Percentiles rank a stretch among this genome's conserved stretches.
phyloP scores from a whole-genome alignment of 169 alveolate species.

The Cryptosporidium muris region DNA sequence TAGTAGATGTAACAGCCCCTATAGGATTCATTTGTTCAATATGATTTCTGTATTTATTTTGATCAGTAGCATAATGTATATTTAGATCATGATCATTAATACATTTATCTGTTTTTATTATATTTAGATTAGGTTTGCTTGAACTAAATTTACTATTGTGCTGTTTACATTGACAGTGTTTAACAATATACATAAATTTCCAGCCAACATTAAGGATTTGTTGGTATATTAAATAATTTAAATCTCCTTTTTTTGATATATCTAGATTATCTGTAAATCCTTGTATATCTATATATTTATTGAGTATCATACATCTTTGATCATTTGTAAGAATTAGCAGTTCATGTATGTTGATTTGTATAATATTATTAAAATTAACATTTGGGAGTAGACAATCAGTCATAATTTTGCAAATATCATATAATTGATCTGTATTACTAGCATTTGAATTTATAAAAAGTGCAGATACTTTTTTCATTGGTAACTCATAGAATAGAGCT shows the following conservation, averaged over 20 bases:
- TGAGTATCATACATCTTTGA: constrained; percentile 28
- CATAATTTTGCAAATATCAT: constrained; percentile 23
- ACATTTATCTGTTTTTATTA: background rate
- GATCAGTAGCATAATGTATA: too few species aligned
- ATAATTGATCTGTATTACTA: constrained; percentile 32
- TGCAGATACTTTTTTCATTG: constrained; percentile 29
- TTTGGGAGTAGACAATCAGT: constrained; percentile 9
- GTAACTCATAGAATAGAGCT: constrained; percentile 21
- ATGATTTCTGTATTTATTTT: too few species aligned
- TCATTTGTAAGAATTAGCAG: constrained; percentile 24
- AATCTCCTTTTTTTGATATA: too few species aligned
- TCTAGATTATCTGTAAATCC: too few species aligned
- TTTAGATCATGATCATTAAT: too few species aligned
- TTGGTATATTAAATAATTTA: background rate
- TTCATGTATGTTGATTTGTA: constrained; percentile 32
- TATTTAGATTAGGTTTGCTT: background rate
- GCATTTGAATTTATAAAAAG: constrained; percentile 19
- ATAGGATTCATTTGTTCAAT: too few species aligned
- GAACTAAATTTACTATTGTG: background rate
- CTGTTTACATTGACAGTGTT: background rate
- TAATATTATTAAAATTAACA: constrained; percentile 6
- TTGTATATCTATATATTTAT: constrained; percentile 7
- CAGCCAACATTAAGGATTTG: background rate
- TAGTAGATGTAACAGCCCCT: too few species aligned
- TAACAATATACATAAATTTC: background rate